Evolutionary conservation across 345 rosid species (phyloP).

Genomic region (Pelargonium nanum): DNA sequence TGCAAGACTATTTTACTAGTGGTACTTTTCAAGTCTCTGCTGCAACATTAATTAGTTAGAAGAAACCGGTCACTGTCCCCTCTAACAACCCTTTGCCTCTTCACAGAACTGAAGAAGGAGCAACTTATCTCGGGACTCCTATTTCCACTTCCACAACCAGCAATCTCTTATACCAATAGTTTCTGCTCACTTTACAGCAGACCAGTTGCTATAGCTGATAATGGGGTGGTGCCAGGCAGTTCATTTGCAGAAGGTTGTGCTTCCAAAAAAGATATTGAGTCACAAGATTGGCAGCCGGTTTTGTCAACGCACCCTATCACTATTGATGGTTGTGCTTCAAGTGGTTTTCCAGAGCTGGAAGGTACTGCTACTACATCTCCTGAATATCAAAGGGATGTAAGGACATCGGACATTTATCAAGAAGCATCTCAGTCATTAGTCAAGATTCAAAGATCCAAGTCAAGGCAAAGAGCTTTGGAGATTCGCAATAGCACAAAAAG

Average conservation of each 20-base stretch:
- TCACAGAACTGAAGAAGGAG: slow-evolving; percentile 59
- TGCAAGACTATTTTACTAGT: too few relatives aligned
- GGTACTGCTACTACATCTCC: slow-evolving; percentile 31
- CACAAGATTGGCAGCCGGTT: slow-evolving; percentile 22
- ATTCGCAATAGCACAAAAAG: slow-evolving; percentile 55
- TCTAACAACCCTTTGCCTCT: slow-evolving; percentile 2
- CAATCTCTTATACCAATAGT: slow-evolving; percentile 25
- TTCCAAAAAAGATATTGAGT: slow-evolving; percentile 16
- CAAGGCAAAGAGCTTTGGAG: slow-evolving; percentile 62
- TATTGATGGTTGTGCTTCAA: slow-evolving; percentile 18
- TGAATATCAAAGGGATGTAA: slow-evolving; percentile 24
- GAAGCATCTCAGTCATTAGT: slow-evolving; percentile 39
- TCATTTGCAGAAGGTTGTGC: slow-evolving; percentile 11
- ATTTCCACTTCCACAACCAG: slow-evolving; percentile 30
- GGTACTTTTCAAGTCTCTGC: background rate
- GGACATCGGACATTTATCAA: slow-evolving; percentile 17
- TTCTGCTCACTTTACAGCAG: slow-evolving; percentile 23
- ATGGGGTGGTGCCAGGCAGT: slow-evolving; percentile 17
- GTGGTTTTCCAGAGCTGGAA: slow-evolving; percentile 28
- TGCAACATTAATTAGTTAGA: background rate
- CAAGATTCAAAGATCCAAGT: slow-evolving; percentile 60
- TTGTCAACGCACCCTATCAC: slow-evolving; percentile 15
- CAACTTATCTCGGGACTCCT: slow-evolving; percentile 61
- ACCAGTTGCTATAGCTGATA: slow-evolving; percentile 21
- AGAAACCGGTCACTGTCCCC: background rate